Evolutionary conservation across 495 filamentous ascomycete genomes (phyloP).

Genomic region (Pseudomonodictys pantanalensis): DNA sequence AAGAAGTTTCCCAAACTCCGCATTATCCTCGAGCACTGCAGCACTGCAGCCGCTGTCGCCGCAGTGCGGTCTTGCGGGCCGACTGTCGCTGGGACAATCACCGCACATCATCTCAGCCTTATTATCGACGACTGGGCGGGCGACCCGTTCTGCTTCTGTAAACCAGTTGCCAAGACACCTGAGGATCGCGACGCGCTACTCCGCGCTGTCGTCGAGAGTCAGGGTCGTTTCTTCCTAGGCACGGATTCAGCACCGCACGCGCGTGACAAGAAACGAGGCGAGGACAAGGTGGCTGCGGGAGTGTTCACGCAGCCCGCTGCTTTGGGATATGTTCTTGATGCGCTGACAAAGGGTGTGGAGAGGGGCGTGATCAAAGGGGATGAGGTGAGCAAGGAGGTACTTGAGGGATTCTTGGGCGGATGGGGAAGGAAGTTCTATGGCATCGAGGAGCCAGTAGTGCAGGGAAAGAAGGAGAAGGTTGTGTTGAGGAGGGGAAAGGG

Average conservation of each 20-base stretch:
- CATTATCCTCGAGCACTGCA: constrained; percentile 81
- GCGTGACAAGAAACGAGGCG: constrained; percentile 64
- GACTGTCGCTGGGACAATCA: constrained; percentile 70
- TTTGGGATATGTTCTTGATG: constrained; percentile 69
- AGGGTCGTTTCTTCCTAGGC: constrained; percentile 81
- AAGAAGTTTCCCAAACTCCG: constrained; percentile 72
- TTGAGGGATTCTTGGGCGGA: constrained; percentile 72
- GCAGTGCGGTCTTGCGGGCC: constrained; percentile 72
- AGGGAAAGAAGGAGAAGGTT: constrained; percentile 53
- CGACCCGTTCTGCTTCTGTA: constrained; percentile 83
- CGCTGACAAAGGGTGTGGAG: constrained; percentile 66
- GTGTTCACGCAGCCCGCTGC: constrained; percentile 89
- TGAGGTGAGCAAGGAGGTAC: constrained; percentile 65
- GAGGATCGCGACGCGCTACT: constrained; percentile 74
- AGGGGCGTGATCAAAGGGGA: constrained; percentile 62
- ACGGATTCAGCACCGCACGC: constrained; percentile 77
- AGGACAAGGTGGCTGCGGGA: constrained; percentile 66
- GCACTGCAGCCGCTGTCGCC: constrained; percentile 75
- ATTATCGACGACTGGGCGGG: constrained; percentile 72
- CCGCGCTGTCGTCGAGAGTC: constrained; percentile 61
- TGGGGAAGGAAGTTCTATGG: constrained; percentile 76
- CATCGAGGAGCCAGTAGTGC: too few relatives aligned
- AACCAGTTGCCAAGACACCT: constrained; percentile 58
- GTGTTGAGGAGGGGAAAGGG: constrained; percentile 60
- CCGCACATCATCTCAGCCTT: constrained; percentile 77